Conservation (phyloP, 345 rosid species). For the Eucalyptus cloeziana region DNA sequence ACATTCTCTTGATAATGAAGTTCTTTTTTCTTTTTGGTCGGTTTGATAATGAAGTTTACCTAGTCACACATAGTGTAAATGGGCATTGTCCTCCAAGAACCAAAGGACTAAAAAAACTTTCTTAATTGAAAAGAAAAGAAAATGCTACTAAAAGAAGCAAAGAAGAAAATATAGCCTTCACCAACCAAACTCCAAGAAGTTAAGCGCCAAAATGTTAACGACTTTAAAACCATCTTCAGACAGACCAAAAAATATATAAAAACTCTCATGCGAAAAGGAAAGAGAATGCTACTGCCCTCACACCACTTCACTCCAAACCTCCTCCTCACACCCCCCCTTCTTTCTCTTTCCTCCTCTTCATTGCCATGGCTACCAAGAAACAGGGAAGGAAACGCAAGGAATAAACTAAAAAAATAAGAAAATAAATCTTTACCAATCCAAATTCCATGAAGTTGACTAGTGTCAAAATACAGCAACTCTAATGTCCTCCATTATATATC, state of each 20-base stretch:
- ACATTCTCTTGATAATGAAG: neutral
- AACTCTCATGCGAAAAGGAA: neutral
- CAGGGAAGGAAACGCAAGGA: neutral
- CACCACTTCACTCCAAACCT: neutral
- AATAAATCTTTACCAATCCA: neutral
- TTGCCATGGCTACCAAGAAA: neutral
- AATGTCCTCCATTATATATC: neutral
- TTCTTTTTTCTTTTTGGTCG: no score
- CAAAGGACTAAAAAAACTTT: neutral
- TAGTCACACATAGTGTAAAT: neutral
- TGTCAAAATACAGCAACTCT: neutral
- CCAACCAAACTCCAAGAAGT: neutral
- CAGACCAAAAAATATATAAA: neutral
- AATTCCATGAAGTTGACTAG: neutral
- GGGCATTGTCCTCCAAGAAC: neutral
- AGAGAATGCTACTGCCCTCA: neutral
- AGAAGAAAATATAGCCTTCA: neutral
- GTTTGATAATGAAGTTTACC: neutral
- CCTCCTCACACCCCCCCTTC: accelerated
- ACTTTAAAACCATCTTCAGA: neutral
- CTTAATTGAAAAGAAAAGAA: neutral
- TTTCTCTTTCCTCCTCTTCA: neutral
- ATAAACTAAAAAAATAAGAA: neutral
- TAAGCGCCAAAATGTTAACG: neutral
- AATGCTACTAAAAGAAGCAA: neutral